phyloP scores from a whole-genome alignment of 2,329 filamentous ascomycete genomes.

The Verticillium longisporum region DNA sequence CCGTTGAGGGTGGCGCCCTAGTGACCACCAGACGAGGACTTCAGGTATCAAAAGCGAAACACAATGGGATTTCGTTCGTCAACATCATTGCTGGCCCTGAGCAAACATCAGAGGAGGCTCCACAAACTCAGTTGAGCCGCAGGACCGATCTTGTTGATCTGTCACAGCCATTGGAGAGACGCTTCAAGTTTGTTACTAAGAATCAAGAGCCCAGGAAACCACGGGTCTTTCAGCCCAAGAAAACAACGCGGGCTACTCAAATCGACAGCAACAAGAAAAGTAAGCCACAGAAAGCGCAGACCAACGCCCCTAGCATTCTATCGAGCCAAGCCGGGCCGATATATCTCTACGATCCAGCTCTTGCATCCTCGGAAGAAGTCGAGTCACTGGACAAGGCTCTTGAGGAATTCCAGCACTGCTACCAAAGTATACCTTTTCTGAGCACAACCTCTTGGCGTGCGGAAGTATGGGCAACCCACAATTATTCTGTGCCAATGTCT shows the following conservation, averaged over 20 bases:
- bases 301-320: not conserved
- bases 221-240: not conserved
- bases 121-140: not conserved
- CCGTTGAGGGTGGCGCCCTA: constrained; percentile 26
- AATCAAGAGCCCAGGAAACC: constrained; percentile 2
- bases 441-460: not conserved
- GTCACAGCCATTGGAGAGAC: constrained; percentile 11
- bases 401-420: not conserved
- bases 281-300: not conserved
- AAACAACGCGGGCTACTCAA: not conserved
- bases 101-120: not conserved
- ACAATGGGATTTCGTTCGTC: constrained; percentile 30
- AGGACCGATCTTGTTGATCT: not conserved
- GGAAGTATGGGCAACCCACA: not conserved
- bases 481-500: constrained; percentile 1
- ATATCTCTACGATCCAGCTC: not conserved
- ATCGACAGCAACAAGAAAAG: not conserved
- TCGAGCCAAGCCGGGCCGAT: not conserved
- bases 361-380: not conserved
- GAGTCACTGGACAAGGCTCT: not conserved
- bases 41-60: constrained; percentile 31
- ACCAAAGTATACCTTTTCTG: not conserved
- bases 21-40: constrained; percentile 30
- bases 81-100: constrained; percentile 19
- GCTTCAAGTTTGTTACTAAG: constrained; percentile 19